Base-by-base conservation (phyloP, 768 basidiomycete species). In the Tylopilus plumbeoviolaceoides region DNA sequence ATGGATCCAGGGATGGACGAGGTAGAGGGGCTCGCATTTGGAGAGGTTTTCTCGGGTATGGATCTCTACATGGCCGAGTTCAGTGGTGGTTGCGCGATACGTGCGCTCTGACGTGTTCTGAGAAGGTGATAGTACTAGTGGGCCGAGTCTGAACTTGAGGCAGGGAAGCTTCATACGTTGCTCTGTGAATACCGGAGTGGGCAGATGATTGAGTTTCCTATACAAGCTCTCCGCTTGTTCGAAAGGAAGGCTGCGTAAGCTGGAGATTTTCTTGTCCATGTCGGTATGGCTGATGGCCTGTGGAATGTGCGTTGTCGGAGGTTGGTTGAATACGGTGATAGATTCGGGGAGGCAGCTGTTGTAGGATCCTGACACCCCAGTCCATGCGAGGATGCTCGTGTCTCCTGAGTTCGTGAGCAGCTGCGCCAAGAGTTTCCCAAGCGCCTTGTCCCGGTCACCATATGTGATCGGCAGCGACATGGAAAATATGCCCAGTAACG, bases 1-100 rank as follows among this genome's bases (percentile, higher is more conserved):
- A 23, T 57, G 47, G 8, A 62, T 49, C 60, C 60, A 62, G 0
- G 60, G 56, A 21, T 62, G 60, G 20, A 58, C 33, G 11, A 61
- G 48, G 18, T 25, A 41, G 0, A 58, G 49, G 12, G 48, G 23
- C 0, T 44, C 35, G 1, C 42, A 30, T 41, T 27, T 20, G 4
- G 53, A 46, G 15, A 62, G 48, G 41, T 60, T 45, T 1, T 58
- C 50, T 17, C 11, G 12, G 1, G 51, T 48, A 15, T 5, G 36
- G 6, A 61, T 58, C n/a, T 48, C 30, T 17, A 62, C 54, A 1
- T 25, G 14, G 18, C 60, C 53, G 3, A 62, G 51, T 1, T 14
- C 51, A 7, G 1, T 11, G 9, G 53, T n/a, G 15, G 27, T 11
- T 4, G 52, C 49, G n/a, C 51, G 44, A 41, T 48, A 58, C 6